Evolutionary conservation across 2,329 filamentous ascomycete species (phyloP).

Genomic region (Xylariaceae sp.): DNA sequence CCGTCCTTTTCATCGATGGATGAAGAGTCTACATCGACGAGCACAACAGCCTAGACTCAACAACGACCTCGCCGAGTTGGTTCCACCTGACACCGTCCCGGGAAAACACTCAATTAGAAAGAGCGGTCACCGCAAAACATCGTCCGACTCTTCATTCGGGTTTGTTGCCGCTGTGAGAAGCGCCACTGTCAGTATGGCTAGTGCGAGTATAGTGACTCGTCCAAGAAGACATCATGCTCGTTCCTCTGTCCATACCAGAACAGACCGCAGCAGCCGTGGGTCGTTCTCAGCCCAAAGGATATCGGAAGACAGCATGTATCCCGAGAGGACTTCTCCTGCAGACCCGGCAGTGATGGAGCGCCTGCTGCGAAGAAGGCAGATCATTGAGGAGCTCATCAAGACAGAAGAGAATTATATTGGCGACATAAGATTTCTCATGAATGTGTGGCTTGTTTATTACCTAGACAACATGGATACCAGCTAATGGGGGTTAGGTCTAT

Average conservation of each 20-base stretch:
- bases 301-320: constrained; percentile 61
- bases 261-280: constrained; percentile 59
- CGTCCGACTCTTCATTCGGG: constrained; percentile 70
- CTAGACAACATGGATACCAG: not conserved
- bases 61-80: too few relatives aligned
- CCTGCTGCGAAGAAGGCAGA: constrained; percentile 69
- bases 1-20: constrained; percentile 66
- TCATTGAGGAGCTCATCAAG: constrained; percentile 78
- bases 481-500: constrained; percentile 55
- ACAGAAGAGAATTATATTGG: constrained; percentile 88
- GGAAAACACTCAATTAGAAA: constrained; percentile 22
- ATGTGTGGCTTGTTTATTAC: constrained; percentile 53
- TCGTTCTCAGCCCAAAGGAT: constrained; percentile 57
- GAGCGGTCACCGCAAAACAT: constrained; percentile 52
- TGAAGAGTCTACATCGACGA: constrained; percentile 63
- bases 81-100: constrained; percentile 5
- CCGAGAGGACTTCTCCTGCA: constrained; percentile 49
- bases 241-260: constrained; percentile 53
- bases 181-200: constrained; percentile 72
- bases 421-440: constrained; percentile 80
- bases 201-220: constrained; percentile 62
- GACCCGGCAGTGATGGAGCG: constrained; percentile 70
- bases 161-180: constrained; percentile 81
- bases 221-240: constrained; percentile 51
- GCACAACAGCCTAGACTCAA: constrained; percentile 38